A percentile compares a stretch with the other conserved stretches of the same genome.
Evolutionary conservation across 805 yeast species (phyloP).

Genomic region (Saccharomycopsis fermentans): DNA sequence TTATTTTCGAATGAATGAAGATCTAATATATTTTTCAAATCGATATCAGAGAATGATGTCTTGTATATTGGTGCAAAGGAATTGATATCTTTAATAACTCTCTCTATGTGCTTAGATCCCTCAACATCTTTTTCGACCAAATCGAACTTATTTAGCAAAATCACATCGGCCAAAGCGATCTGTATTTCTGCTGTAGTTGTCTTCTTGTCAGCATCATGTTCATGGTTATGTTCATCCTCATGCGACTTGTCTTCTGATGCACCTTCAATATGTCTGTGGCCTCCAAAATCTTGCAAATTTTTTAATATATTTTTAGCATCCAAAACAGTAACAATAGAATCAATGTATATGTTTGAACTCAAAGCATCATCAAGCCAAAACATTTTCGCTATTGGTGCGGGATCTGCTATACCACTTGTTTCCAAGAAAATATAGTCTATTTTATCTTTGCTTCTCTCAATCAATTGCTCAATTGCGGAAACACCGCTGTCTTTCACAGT

Average conservation of each 20-base stretch:
- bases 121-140: constrained; percentile 25
- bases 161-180: constrained; percentile 79
- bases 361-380: constrained; percentile 95
- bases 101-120: constrained; percentile 26
- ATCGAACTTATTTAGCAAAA: constrained; percentile 75
- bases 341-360: constrained; percentile 74
- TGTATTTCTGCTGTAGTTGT: constrained; percentile 81
- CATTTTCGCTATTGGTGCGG: constrained; percentile 94
- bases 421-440: constrained; percentile 90
- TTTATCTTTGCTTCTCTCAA: constrained; percentile 55
- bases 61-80: constrained; percentile 53
- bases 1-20: constrained; percentile 63
- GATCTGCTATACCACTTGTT: constrained; percentile 95
- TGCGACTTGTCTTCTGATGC: constrained; percentile 13
- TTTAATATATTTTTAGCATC: constrained; percentile 59
- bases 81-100: constrained; percentile 47
- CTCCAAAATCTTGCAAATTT: constrained; percentile 62
- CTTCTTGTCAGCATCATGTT: constrained; percentile 34
- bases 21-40: constrained; percentile 57
- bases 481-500: constrained; percentile 95
- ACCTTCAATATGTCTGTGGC: constrained; percentile 45
- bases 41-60: constrained; percentile 67
- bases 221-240: constrained; percentile 23
- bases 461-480: constrained; percentile 80
- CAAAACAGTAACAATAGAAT: constrained; percentile 83